Conservation (phyloP, 768 basidiomycete genomes). For the Dentipellis fragilis region DNA sequence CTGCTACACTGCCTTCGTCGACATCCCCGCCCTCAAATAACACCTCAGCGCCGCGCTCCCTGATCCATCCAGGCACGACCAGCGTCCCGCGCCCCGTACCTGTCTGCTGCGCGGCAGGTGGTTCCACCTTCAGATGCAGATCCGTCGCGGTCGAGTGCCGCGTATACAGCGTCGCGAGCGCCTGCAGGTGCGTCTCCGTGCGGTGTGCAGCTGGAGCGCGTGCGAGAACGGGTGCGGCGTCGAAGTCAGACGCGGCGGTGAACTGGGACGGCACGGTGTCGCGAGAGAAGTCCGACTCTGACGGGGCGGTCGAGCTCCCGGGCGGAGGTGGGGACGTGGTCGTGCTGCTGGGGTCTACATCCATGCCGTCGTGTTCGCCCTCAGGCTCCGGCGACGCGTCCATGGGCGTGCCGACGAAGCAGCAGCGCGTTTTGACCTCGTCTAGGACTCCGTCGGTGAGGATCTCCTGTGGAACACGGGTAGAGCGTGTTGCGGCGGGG, state of each 20-base stretch:
- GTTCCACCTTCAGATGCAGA: constrained; percentile 56
- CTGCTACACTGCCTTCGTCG: constrained; percentile 78
- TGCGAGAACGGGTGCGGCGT: constrained; percentile 37
- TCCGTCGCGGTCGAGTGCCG: constrained; percentile 73
- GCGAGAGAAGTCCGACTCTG: constrained; percentile 60
- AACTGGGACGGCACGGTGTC: constrained; percentile 41
- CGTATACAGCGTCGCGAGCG: constrained; percentile 59
- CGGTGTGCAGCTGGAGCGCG: constrained; percentile 20
- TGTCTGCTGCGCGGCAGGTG: constrained; percentile 53
- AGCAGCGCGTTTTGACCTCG: constrained; percentile 82
- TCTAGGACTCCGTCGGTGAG: constrained; percentile 77
- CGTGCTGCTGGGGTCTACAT: constrained; percentile 25
- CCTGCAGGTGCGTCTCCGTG: constrained; percentile 48
- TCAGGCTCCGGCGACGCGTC: constrained; percentile 26
- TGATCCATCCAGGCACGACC: constrained; percentile 88
- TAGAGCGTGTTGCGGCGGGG: constrained; percentile 51
- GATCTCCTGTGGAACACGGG: constrained; percentile 67
- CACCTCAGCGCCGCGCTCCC: constrained; percentile 86
- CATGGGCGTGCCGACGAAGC: constrained; percentile 70
- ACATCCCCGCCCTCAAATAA: constrained; percentile 86
- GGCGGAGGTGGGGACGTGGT: constrained; percentile 4
- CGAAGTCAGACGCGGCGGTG: constrained; percentile 49
- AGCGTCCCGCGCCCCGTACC: constrained; percentile 72
- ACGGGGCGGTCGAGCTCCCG: constrained; percentile 47
- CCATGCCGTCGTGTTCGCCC: constrained; percentile 29